Conservation (phyloP, 106 monocot genomes). For the Dendrobium nobile region DNA sequence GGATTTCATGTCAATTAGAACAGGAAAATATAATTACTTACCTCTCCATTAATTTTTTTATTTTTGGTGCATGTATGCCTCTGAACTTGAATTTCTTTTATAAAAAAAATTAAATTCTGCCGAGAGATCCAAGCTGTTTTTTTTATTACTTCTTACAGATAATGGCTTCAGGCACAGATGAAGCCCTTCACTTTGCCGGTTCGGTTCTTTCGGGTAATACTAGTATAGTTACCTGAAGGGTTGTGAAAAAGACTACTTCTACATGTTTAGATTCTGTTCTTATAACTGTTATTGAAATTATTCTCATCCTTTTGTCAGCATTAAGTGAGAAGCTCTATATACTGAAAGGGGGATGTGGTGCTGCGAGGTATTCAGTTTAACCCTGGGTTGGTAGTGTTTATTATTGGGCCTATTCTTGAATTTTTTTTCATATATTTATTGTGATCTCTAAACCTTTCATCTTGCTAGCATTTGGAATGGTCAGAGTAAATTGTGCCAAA, state of each 20-base stretch:
- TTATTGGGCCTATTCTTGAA: neutral
- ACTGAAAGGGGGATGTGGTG: constrained; percentile 94
- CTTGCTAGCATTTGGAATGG: neutral
- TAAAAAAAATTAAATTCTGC: neutral
- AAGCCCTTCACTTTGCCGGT: constrained; percentile 54
- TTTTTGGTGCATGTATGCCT: neutral
- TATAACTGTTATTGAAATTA: constrained; percentile 5
- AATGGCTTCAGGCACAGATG: constrained; percentile 82
- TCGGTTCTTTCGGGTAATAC: constrained; percentile 74
- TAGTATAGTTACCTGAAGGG: neutral
- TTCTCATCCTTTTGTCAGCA: constrained; percentile 36
- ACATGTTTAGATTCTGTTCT: neutral
- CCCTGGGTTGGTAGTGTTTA: neutral
- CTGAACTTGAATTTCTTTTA: neutral
- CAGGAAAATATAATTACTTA: neutral
- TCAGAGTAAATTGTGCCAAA: neutral
- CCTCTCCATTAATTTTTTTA: neutral
- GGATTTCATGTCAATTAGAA: neutral
- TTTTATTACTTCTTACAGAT: constrained; percentile 34
- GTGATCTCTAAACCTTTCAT: neutral
- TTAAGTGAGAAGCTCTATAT: constrained; percentile 96
- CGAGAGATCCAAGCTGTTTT: neutral
- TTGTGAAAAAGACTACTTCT: neutral
- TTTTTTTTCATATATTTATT: neutral
- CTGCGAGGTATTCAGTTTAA: constrained; percentile 65